Evolutionary conservation across 2,329 filamentous ascomycete species (phyloP).

Genomic region (Venturia pyrina): DNA sequence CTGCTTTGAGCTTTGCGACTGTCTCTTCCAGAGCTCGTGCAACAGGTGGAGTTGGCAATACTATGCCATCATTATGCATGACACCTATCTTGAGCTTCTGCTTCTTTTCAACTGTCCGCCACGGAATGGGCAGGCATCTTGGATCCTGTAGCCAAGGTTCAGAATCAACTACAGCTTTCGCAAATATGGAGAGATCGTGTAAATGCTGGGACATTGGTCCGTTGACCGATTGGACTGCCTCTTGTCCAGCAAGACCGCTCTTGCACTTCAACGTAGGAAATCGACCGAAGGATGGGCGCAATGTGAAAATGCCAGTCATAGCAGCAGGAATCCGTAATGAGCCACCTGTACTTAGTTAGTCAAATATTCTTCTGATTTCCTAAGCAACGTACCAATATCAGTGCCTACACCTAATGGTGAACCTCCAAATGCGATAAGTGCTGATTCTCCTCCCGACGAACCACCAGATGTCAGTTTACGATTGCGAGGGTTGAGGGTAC

Average conservation of each 20-base stretch:
- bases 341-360: slow-evolving; percentile 28
- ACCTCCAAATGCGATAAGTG: slow-evolving; percentile 50
- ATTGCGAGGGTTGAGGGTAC: slow-evolving; percentile 53
- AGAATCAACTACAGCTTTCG: slow-evolving; percentile 30
- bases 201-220: slow-evolving; percentile 51
- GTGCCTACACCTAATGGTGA: slow-evolving; percentile 53
- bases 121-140: slow-evolving; percentile 43
- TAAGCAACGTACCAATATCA: slow-evolving; percentile 40
- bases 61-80: slow-evolving; percentile 16
- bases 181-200: slow-evolving; percentile 38
- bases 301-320: slow-evolving; percentile 47
- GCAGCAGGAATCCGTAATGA: slow-evolving; percentile 47
- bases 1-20: slow-evolving; percentile 39
- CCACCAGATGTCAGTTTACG: slow-evolving; percentile 52
- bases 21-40: slow-evolving; percentile 29
- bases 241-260: slow-evolving; percentile 54
- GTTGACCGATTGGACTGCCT: slow-evolving; percentile 54
- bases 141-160: slow-evolving; percentile 45
- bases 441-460: slow-evolving; percentile 57
- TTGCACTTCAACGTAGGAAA: slow-evolving; percentile 46
- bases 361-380: neutral
- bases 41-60: slow-evolving; percentile 17
- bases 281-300: slow-evolving; percentile 47
- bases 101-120: slow-evolving; percentile 37
- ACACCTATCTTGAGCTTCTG: slow-evolving; percentile 17